Conservation (phyloP, 345 rosid species). For the Populus davidiana region DNA sequence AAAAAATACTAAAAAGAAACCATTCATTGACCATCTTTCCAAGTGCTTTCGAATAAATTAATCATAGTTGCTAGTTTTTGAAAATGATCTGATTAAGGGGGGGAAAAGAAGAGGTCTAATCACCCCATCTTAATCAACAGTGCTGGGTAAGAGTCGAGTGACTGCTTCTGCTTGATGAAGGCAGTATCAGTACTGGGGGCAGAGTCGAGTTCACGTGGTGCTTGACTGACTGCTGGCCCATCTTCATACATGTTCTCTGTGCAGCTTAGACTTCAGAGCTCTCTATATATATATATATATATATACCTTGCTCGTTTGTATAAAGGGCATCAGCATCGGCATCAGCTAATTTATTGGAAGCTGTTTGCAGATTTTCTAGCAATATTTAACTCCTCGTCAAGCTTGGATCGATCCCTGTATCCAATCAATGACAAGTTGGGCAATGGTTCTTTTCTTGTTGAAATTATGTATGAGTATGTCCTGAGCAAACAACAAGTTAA, state of each 20-base stretch:
- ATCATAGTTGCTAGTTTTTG: too few relatives aligned
- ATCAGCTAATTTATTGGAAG: not conserved
- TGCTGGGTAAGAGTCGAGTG: not conserved
- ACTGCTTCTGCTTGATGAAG: not conserved
- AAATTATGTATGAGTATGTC: not conserved
- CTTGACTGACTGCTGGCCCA: conserved; percentile 4
- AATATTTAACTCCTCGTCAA: not conserved
- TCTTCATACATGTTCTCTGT: not conserved
- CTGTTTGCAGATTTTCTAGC: not conserved
- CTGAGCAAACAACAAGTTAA: not conserved
- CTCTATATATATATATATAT: too few relatives aligned
- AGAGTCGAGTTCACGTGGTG: conserved; percentile 13
- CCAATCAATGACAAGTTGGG: not conserved
- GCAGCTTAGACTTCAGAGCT: not conserved
- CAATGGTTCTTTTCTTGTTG: not conserved
- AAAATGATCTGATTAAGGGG: not conserved
- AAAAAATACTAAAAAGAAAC: too few relatives aligned
- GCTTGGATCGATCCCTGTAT: not conserved
- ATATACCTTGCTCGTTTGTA: not conserved
- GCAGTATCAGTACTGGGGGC: not conserved
- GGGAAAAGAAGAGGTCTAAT: too few relatives aligned
- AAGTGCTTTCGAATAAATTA: too few relatives aligned
- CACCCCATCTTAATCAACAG: too few relatives aligned
- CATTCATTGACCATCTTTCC: too few relatives aligned
- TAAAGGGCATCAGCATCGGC: not conserved